Conservation (phyloP, 2,329 filamentous ascomycete genomes). For the Erysiphe pulchra region DNA sequence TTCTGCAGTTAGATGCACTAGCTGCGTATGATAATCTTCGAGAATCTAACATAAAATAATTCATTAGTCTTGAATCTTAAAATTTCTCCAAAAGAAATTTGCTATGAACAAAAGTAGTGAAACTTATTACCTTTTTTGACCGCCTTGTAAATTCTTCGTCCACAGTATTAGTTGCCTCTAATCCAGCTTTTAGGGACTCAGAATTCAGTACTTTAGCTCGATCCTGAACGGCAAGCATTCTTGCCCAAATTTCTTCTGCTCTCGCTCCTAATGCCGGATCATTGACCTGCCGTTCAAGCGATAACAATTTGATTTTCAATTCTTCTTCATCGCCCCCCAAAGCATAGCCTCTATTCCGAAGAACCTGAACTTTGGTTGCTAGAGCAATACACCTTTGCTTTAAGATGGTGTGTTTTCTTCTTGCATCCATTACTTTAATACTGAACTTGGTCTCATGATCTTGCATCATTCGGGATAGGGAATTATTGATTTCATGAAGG, state of each 20-base stretch:
- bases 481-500: conserved; percentile 57
- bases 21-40: conserved; percentile 59
- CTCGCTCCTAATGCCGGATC: conserved; percentile 52
- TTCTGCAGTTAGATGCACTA: conserved; percentile 46
- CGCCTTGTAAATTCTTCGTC: conserved; percentile 45
- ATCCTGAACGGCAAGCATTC: conserved; percentile 48
- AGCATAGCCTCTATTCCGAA: conserved; percentile 60
- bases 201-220: conserved; percentile 46
- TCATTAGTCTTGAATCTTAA: neutral
- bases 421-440: conserved; percentile 46
- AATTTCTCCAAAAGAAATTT: neutral
- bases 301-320: conserved; percentile 42
- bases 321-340: conserved; percentile 59
- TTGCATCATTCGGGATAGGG: conserved; percentile 44
- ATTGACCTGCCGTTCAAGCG: conserved; percentile 40
- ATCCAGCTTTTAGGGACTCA: conserved; percentile 44
- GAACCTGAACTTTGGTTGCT: conserved; percentile 54
- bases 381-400: conserved; percentile 48
- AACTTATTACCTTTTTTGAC: conserved; percentile 38
- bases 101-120: neutral
- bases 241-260: conserved; percentile 67
- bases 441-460: conserved; percentile 54
- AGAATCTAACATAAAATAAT: conserved; percentile 29
- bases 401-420: conserved; percentile 45
- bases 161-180: conserved; percentile 28